phyloP scores from a whole-genome alignment of 805 yeast species.

The Saccharomycodes ludwigii region DNA sequence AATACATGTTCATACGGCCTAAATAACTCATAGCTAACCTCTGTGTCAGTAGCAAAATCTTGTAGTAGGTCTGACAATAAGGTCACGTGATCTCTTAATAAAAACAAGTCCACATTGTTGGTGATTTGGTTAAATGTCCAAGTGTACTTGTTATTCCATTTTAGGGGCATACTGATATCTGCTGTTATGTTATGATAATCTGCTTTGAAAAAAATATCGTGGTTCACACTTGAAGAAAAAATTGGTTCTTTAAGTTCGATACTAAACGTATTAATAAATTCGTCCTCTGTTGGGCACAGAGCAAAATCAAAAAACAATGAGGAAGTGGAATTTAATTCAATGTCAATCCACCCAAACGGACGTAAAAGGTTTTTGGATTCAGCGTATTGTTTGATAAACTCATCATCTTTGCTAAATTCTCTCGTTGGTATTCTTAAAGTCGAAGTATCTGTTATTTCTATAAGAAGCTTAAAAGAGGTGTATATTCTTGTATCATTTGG shows the following conservation, averaged over 20 bases:
- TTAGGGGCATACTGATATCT: conserved; percentile 55
- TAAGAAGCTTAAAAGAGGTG: conserved; percentile 41
- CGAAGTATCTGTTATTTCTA: conserved; percentile 52
- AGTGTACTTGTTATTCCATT: conserved; percentile 68
- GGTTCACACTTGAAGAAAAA: conserved; percentile 75
- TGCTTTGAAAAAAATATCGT: conserved; percentile 62
- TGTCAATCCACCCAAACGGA: conserved; percentile 89
- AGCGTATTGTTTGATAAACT: conserved; percentile 22
- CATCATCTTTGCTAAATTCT: conserved; percentile 66
- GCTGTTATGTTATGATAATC: conserved; percentile 42
- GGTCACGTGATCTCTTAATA: conserved; percentile 73
- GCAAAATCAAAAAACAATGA: conserved; percentile 34
- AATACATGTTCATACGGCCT: conserved; percentile 38
- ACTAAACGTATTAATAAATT: conserved; percentile 41
- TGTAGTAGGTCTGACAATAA: conserved; percentile 56
- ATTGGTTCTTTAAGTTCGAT: conserved; percentile 44
- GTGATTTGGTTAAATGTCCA: conserved; percentile 56
- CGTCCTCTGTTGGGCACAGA: conserved; percentile 38
- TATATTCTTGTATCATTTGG: conserved; percentile 45
- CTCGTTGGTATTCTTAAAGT: conserved; percentile 70
- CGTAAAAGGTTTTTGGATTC: conserved; percentile 30
- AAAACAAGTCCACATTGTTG: conserved; percentile 41
- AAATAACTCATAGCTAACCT: conserved; percentile 46
- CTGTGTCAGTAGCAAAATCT: conserved; percentile 48
- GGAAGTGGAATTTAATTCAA: conserved; percentile 46